phyloP scores from a whole-genome alignment of 1,284 basidiomycete species.

The Sanghuangporus weigelae region DNA sequence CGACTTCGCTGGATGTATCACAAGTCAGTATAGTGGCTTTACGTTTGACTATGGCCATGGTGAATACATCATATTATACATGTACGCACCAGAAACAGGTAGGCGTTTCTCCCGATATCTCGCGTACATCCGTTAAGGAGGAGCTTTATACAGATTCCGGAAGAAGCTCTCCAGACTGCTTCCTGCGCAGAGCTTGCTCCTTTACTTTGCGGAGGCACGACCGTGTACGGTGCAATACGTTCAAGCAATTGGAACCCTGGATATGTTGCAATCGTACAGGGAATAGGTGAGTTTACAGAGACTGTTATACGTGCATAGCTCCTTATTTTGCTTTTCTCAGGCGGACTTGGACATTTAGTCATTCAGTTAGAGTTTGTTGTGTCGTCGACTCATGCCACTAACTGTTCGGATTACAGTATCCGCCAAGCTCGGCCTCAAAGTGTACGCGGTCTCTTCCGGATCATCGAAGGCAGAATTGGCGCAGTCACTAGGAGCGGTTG shows the following conservation, averaged over 20 bases:
- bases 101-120: neutral
- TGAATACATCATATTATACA: too few relatives aligned
- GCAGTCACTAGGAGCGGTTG: slow-evolving; percentile 24
- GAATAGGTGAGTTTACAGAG: slow-evolving; percentile 17
- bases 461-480: slow-evolving; percentile 27
- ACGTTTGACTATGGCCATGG: slow-evolving; percentile 23
- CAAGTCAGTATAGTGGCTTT: slow-evolving; percentile 19
- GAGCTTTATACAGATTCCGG: neutral
- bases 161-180: slow-evolving; percentile 1
- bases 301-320: neutral
- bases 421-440: slow-evolving; percentile 22
- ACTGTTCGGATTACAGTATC: slow-evolving; percentile 15
- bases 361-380: slow-evolving; percentile 15
- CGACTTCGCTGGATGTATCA: slow-evolving; percentile 21
- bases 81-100: slow-evolving; percentile 17
- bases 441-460: slow-evolving; percentile 26
- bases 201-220: slow-evolving; percentile 24
- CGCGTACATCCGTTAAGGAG: too few relatives aligned
- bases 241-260: slow-evolving; percentile 14
- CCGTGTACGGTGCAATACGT: slow-evolving; percentile 18
- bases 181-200: slow-evolving; percentile 20
- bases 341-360: slow-evolving; percentile 28
- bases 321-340: slow-evolving; percentile 5
- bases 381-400: neutral
- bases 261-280: slow-evolving; percentile 25